Evolutionary conservation across 176 grass and related monocot species (phyloP).

Genomic region (Triticum urartu): DNA sequence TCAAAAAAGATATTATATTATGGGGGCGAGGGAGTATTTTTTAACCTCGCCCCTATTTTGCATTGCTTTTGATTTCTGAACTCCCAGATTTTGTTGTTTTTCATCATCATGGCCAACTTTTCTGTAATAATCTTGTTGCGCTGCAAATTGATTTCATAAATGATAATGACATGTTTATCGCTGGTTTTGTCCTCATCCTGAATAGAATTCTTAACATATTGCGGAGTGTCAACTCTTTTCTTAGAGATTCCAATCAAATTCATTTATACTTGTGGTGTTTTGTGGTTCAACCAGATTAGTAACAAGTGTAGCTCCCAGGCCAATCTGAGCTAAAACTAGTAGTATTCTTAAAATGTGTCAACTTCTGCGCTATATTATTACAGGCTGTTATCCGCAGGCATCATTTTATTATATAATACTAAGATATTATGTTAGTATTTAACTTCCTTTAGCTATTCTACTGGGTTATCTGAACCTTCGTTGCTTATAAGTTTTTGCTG

Average conservation of each 20-base stretch:
- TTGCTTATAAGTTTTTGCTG: conserved; percentile 7
- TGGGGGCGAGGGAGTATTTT: no score
- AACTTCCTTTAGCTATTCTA: background rate
- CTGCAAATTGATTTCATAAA: background rate
- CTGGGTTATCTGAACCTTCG: background rate
- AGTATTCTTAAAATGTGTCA: background rate
- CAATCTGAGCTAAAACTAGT: background rate
- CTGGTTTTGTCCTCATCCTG: background rate
- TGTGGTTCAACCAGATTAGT: background rate
- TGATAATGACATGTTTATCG: background rate
- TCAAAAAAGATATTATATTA: no score
- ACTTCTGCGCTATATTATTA: background rate
- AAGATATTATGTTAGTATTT: background rate
- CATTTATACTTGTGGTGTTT: conserved; percentile 4
- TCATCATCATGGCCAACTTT: background rate
- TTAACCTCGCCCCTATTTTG: background rate
- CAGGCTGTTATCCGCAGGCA: background rate
- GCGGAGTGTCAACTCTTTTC: background rate
- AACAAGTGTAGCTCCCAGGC: background rate
- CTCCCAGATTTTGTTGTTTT: background rate
- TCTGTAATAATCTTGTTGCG: background rate
- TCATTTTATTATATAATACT: conserved; percentile 2
- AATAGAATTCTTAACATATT: background rate
- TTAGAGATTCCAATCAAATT: conserved; percentile 1
- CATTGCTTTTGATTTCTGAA: background rate